Evolutionary conservation across 768 basidiomycete species (phyloP).

Genomic region (Russula abietina): DNA sequence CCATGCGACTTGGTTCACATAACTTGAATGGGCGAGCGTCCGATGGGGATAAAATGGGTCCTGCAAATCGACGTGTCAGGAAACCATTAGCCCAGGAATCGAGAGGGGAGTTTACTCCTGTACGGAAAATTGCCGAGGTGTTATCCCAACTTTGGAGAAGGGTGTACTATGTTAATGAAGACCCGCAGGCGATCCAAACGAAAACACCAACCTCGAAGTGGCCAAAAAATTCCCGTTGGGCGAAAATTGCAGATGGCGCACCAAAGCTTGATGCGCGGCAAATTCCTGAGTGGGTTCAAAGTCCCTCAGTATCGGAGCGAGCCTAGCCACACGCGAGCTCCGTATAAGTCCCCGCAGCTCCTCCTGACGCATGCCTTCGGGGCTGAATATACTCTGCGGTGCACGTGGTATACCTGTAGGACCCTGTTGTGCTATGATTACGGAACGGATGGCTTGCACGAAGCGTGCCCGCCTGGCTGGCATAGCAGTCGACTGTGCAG

Average conservation of each 20-base stretch:
- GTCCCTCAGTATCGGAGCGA: slow-evolving; percentile 49
- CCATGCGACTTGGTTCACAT: slow-evolving; percentile 74
- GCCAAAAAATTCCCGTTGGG: slow-evolving; percentile 69
- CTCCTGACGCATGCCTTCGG: slow-evolving; percentile 22
- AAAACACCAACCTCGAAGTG: slow-evolving; percentile 51
- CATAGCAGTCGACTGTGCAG: background rate
- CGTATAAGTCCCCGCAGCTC: slow-evolving; percentile 31
- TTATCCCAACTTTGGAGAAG: slow-evolving; percentile 54
- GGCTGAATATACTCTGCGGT: slow-evolving; percentile 29
- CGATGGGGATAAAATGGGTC: slow-evolving; percentile 54
- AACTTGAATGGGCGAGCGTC: slow-evolving; percentile 62
- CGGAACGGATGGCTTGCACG: slow-evolving; percentile 41
- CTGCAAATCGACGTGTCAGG: slow-evolving; percentile 31
- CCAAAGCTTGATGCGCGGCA: slow-evolving; percentile 59
- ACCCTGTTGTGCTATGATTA: slow-evolving; percentile 40
- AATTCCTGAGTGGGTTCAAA: slow-evolving; percentile 55
- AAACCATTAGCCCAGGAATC: background rate
- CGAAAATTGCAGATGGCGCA: slow-evolving; percentile 69
- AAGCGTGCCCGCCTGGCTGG: slow-evolving; percentile 35
- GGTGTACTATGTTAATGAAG: background rate
- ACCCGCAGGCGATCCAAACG: background rate
- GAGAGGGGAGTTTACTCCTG: slow-evolving; percentile 42
- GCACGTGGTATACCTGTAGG: slow-evolving; percentile 25
- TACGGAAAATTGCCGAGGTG: slow-evolving; percentile 60
- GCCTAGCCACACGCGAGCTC: slow-evolving; percentile 46